These are phyloP conservation scores for Monarda citriodora DNA, from an alignment of 305 asterid species.

Conservation along the genomic window DNA sequence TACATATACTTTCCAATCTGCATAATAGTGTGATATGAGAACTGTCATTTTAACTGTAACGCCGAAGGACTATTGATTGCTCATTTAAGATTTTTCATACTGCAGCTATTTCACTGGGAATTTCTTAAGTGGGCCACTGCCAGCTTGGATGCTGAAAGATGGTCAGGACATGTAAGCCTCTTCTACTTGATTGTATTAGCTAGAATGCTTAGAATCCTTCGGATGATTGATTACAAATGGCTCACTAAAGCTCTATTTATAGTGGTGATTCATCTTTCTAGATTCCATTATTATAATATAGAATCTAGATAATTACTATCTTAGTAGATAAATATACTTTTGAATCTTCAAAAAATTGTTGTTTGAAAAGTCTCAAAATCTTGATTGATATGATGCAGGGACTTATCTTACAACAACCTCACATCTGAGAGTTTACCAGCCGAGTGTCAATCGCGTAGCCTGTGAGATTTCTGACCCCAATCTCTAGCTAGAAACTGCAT, in stretches of 20 bases:
- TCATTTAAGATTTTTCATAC: slow-evolving; percentile 20
- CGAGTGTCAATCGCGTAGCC: too few relatives aligned
- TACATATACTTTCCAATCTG: slow-evolving; percentile 5
- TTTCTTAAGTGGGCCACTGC: slow-evolving; percentile 45
- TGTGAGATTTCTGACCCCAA: too few relatives aligned
- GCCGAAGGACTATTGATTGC: neutral
- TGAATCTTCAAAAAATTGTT: neutral
- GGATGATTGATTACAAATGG: too few relatives aligned
- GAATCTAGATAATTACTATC: too few relatives aligned
- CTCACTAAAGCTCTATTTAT: too few relatives aligned
- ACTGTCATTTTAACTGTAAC: slow-evolving; percentile 5
- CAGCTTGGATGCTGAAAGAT: slow-evolving; percentile 46
- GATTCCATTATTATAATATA: too few relatives aligned
- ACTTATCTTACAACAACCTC: slow-evolving; percentile 62
- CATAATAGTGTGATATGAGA: neutral
- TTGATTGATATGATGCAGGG: slow-evolving; percentile 55
- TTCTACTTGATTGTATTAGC: slow-evolving; percentile 12
- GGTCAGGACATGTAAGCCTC: slow-evolving; percentile 34
- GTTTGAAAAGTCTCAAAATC: slow-evolving; percentile 11
- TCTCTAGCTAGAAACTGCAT: too few relatives aligned
- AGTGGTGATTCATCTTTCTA: too few relatives aligned
- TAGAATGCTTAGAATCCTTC: too few relatives aligned
- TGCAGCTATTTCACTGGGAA: slow-evolving; percentile 77
- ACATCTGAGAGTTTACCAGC: too few relatives aligned
- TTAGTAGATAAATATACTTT: too few relatives aligned